Evolutionary conservation across 1,139 yeast species (phyloP).

Genomic region (Yamadazyma buinensis): DNA sequence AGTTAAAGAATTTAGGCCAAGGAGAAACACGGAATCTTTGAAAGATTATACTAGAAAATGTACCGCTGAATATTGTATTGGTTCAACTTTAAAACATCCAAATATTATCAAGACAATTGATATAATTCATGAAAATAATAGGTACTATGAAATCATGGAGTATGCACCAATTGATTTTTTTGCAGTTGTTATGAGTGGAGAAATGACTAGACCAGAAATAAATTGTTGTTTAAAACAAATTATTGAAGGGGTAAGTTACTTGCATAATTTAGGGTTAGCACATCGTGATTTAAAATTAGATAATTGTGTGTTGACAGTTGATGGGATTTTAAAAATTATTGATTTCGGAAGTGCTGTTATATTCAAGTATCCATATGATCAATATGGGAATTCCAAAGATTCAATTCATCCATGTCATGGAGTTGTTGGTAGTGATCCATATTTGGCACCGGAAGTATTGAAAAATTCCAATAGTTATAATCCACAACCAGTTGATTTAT

Average conservation of each 20-base stretch:
- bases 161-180: slow-evolving; percentile 95
- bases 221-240: slow-evolving; percentile 90
- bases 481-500: slow-evolving; percentile 89
- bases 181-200: slow-evolving; percentile 96
- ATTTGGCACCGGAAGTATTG: slow-evolving; percentile 94
- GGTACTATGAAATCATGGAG: slow-evolving; percentile 95
- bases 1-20: slow-evolving; percentile 90
- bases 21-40: slow-evolving; percentile 76
- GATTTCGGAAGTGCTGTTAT: slow-evolving; percentile 97
- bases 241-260: slow-evolving; percentile 74
- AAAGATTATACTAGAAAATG: slow-evolving; percentile 93
- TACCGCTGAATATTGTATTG: slow-evolving; percentile 96
- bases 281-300: slow-evolving; percentile 95
- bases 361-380: slow-evolving; percentile 85
- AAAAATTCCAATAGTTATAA: slow-evolving; percentile 66
- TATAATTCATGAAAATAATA: slow-evolving; percentile 79
- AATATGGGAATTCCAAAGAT: slow-evolving; percentile 40
- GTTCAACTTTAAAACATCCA: slow-evolving; percentile 91
- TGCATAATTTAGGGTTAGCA: slow-evolving; percentile 87
- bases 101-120: slow-evolving; percentile 93
- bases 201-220: slow-evolving; percentile 80
- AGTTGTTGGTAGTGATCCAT: slow-evolving; percentile 96
- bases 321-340: slow-evolving; percentile 86
- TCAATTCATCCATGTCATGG: slow-evolving; percentile 82
- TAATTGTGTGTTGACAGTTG: slow-evolving; percentile 83